A percentile compares a stretch with the other conserved stretches of the same genome.
These are phyloP conservation scores for Fusarium citri DNA, from an alignment of 2,329 filamentous ascomycete genomes.

Conservation along the genomic window DNA sequence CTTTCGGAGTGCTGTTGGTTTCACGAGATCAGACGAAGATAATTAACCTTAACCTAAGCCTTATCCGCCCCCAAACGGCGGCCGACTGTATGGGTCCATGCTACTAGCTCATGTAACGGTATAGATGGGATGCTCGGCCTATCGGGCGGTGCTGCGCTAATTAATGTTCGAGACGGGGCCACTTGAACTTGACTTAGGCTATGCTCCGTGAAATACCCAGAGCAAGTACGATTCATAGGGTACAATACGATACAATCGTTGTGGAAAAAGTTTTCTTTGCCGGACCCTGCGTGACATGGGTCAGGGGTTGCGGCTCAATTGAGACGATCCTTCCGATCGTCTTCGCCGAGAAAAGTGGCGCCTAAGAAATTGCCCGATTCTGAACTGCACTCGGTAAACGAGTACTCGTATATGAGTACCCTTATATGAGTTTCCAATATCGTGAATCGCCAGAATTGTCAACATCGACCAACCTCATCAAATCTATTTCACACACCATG, in stretches of 20 bases:
- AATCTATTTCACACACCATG: background rate
- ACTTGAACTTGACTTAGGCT: background rate
- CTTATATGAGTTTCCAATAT: background rate
- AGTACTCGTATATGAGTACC: background rate
- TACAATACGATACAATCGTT: background rate
- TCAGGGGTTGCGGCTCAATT: background rate
- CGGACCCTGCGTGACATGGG: background rate
- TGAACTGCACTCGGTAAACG: background rate
- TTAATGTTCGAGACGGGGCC: background rate
- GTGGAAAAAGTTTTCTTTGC: background rate
- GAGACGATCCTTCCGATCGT: background rate
- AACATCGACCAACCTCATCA: too few species aligned
- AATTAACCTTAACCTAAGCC: background rate
- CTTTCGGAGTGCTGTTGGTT: background rate
- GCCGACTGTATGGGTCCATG: background rate
- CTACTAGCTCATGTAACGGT: background rate
- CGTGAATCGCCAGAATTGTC: background rate
- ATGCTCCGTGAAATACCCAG: background rate
- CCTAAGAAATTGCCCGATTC: background rate
- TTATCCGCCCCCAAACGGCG: background rate
- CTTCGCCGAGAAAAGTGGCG: background rate
- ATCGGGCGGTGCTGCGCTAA: background rate
- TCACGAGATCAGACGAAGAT: background rate
- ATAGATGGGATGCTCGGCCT: background rate
- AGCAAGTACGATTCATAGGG: background rate